Conservation (phyloP, 2,329 filamentous ascomycete species). For the Aspergillus tanneri region DNA sequence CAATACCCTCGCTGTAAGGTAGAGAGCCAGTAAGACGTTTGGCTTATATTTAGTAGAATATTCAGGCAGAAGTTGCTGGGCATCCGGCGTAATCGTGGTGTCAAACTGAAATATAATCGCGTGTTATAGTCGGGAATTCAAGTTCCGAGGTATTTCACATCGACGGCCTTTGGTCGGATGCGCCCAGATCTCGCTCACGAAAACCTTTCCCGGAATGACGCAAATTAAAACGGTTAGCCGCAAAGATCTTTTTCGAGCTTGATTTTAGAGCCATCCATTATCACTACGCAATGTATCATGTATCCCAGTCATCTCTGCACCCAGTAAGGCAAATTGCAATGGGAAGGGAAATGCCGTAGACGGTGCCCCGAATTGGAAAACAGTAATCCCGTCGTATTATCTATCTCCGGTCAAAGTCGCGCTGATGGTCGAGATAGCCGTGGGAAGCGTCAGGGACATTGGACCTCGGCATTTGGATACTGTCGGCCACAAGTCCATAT, state of each 20-base stretch:
- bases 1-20: too few species aligned
- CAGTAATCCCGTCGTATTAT: neutral
- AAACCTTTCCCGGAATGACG: neutral
- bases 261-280: too few species aligned
- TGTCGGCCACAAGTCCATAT: slow-evolving; percentile 13
- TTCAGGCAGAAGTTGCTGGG: neutral
- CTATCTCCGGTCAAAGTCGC: too few species aligned
- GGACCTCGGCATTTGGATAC: slow-evolving; percentile 32
- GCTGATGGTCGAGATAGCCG: neutral
- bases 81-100: neutral
- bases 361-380: too few species aligned
- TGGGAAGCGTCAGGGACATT: slow-evolving; percentile 9
- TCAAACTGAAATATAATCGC: neutral
- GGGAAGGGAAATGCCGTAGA: too few species aligned
- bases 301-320: too few species aligned
- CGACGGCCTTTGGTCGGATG: slow-evolving; percentile 21
- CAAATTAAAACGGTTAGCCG: neutral
- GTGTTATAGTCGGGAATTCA: slow-evolving; percentile 17
- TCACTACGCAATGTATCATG: too few species aligned
- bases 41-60: neutral
- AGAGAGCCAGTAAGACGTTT: too few species aligned
- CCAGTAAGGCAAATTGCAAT: too few species aligned
- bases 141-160: slow-evolving; percentile 26
- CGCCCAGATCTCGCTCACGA: slow-evolving; percentile 1
- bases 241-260: neutral